Base-by-base conservation (phyloP, 1,284 basidiomycete genomes). In the Golubevia sp. region DNA sequence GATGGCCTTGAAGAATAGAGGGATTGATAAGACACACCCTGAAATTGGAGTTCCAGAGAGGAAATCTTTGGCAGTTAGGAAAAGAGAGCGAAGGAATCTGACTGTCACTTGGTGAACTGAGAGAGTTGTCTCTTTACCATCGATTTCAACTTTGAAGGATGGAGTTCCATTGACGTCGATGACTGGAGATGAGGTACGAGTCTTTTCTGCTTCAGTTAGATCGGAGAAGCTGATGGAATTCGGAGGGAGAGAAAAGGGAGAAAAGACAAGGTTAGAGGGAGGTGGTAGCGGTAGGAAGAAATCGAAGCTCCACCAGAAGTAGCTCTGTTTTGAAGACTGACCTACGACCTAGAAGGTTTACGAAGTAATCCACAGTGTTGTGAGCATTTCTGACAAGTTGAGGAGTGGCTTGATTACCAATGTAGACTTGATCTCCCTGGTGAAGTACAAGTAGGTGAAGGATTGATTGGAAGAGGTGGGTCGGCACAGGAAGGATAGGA, bases 351-450 rank as follows among this genome's bases (percentile, higher is more conserved):
- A 99, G 87, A 8, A 98, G 87, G 85, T 97, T 94, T 56, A 95
- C 88, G 87, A 99, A 99, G 8, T 91, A 91, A 57, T 90, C 91
- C 78, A 99, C 95, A 44, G 95, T 97, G 85, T 99, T 99, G 82
- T 91, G 88, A 2, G 92, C 87, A 84, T 99, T 99, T 85, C 97
- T 95, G 27, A 99, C 91, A 55, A 98, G 91, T 83, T 99, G 96
- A 8, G 90, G 91, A 79, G 91, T 93, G 57, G 96, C 96, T 83
- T 95, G 93, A 85, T 94, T 97, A 73, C 96, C 96, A 61, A 97
- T 91, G 86, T 99, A 98, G 49, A 83, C 80, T 70, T 83, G 81
- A 64, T 79, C 79, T 55, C 71, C 21, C 25, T 26, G 50, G n/a
- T 26, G 50, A 15, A 44, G n/a, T 5, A 13, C 49, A 51, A 27